Conservation (phyloP, 2,329 filamentous ascomycete species). For the Fusarium poae region DNA sequence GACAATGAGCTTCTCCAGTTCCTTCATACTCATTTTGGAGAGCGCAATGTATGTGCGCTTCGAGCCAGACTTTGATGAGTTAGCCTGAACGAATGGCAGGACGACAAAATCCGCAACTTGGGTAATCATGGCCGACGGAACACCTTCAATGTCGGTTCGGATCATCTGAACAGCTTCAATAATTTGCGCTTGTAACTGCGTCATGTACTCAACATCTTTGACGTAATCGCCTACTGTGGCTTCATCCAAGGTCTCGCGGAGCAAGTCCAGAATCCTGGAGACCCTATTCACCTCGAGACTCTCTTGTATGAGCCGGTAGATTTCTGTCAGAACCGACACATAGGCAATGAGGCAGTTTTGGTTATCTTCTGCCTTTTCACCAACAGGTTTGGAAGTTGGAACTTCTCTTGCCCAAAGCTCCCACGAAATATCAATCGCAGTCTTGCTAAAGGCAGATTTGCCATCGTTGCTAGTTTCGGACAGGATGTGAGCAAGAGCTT, state of each 20-base stretch:
- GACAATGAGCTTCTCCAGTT: constrained; percentile 72
- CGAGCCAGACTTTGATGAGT: constrained; percentile 52
- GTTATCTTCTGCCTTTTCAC: constrained; percentile 68
- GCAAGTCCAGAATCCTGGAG: constrained; percentile 75
- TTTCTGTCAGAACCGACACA: constrained; percentile 77
- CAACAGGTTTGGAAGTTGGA: constrained; percentile 60
- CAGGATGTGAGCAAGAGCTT: constrained; percentile 74
- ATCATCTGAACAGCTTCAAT: constrained; percentile 76
- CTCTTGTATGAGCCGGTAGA: constrained; percentile 80
- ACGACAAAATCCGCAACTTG: constrained; percentile 78
- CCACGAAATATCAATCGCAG: constrained; percentile 74
- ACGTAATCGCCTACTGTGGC: constrained; percentile 77
- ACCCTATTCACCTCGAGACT: constrained; percentile 74
- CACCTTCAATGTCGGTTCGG: constrained; percentile 72
- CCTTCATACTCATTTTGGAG: constrained; percentile 82
- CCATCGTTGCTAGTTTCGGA: constrained; percentile 61
- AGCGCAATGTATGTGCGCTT: constrained; percentile 90
- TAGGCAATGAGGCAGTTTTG: constrained; percentile 91
- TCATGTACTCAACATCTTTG: constrained; percentile 79
- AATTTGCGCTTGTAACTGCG: constrained; percentile 77
- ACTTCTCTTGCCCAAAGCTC: constrained; percentile 76
- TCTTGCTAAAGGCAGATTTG: constrained; percentile 60
- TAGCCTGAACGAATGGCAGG: constrained; percentile 71
- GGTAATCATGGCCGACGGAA: constrained; percentile 75
- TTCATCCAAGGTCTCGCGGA: constrained; percentile 77